Conservation (phyloP, 208 protist genomes). For the Leishmania braziliensis region DNA sequence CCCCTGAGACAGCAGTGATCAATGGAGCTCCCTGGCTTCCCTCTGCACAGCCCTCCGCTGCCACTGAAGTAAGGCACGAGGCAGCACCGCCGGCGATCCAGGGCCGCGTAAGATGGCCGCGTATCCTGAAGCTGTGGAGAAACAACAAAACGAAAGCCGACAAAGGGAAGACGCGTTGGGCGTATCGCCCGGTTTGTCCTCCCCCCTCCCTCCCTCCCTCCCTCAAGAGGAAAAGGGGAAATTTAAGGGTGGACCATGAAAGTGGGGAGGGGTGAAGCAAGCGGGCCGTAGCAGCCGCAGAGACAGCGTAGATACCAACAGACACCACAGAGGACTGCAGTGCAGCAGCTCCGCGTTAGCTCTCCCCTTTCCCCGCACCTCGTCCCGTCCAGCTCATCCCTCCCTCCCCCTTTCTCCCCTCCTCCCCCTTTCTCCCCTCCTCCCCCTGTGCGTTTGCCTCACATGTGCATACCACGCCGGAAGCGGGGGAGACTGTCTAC, state of each 20-base stretch:
- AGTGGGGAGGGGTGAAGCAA: not conserved
- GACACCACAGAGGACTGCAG: not conserved
- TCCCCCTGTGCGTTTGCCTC: not conserved
- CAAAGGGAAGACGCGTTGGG: not conserved
- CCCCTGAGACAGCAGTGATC: not conserved
- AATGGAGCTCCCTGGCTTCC: not conserved
- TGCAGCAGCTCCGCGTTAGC: not conserved
- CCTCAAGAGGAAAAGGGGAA: not conserved
- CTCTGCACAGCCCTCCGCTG: not conserved
- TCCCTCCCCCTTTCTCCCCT: not conserved
- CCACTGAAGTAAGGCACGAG: not conserved
- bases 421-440: not conserved
- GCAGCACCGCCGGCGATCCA: not conserved
- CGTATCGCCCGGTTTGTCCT: not conserved
- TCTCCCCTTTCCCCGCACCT: not conserved
- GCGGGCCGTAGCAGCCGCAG: not conserved
- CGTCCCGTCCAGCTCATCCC: not conserved
- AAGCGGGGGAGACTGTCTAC: too few species aligned
- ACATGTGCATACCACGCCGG: not conserved
- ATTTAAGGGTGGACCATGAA: not conserved
- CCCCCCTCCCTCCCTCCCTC: not conserved
- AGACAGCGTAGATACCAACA: not conserved
- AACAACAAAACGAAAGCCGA: too few species aligned
- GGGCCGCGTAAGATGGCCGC: not conserved
- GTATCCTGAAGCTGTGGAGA: not conserved